Evolutionary conservation across 1,284 basidiomycete genomes (phyloP).

Genomic region (Cutaneotrichosporon daszewskae): DNA sequence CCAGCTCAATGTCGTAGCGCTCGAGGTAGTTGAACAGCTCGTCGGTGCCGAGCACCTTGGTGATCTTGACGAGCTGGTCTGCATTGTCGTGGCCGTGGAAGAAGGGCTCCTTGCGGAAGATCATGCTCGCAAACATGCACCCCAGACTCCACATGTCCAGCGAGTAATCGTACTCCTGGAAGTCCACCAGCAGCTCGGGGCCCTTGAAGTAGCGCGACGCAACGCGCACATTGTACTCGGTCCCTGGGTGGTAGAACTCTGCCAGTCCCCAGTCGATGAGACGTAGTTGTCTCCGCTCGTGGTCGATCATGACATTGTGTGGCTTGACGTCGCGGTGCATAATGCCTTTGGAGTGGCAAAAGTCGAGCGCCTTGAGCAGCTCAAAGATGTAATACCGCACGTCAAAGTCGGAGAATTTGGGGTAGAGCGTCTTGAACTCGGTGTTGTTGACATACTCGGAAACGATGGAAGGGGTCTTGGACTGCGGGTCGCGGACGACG

Average conservation of each 20-base stretch:
- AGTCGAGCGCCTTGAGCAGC: slow-evolving; percentile 94
- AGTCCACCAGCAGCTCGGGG: slow-evolving; percentile 93
- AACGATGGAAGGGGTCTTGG: slow-evolving; percentile 94
- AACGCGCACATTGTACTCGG: slow-evolving; percentile 96
- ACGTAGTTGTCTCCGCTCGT: slow-evolving; percentile 90
- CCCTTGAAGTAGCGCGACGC: slow-evolving; percentile 98
- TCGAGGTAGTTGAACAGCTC: slow-evolving; percentile 79
- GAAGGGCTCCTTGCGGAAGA: slow-evolving; percentile 99
- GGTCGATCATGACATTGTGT: slow-evolving; percentile 99
- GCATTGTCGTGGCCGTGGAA: slow-evolving; percentile 99
- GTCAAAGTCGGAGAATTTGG: slow-evolving; percentile 88
- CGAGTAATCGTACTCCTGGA: slow-evolving; percentile 96
- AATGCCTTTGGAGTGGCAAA: slow-evolving; percentile 95
- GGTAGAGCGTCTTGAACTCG: slow-evolving; percentile 96
- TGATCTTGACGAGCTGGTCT: slow-evolving; percentile 97
- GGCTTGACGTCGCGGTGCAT: slow-evolving; percentile 99
- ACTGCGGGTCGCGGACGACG: slow-evolving; percentile 82
- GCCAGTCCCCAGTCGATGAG: slow-evolving; percentile 99
- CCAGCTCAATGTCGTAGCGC: slow-evolving; percentile 89
- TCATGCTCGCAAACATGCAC: slow-evolving; percentile 99
- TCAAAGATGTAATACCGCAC: slow-evolving; percentile 97
- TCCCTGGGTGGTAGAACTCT: slow-evolving; percentile 97
- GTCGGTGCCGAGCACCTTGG: slow-evolving; percentile 94
- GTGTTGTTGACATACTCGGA: slow-evolving; percentile 99
- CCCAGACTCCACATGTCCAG: slow-evolving; percentile 98